phyloP scores from a whole-genome alignment of 1,284 basidiomycete species.

The Cutaneotrichosporon cavernicola region DNA sequence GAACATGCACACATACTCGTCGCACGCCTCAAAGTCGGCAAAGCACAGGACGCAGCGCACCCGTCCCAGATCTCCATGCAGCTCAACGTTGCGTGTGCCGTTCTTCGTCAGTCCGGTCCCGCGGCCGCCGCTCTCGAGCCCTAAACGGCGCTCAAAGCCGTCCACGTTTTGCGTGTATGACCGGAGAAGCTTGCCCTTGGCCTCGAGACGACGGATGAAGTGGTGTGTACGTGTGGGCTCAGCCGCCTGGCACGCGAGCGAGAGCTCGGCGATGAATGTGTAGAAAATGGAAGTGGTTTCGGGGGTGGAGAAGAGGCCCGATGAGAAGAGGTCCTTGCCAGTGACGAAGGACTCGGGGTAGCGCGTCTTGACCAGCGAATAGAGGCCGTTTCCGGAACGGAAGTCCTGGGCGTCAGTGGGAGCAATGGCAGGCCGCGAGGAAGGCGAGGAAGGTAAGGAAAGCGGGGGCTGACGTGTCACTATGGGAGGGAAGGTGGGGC shows the following conservation, averaged over 20 bases:
- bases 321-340: conserved; percentile 86
- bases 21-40: conserved; percentile 66
- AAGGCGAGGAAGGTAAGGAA: no score
- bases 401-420: conserved; percentile 65
- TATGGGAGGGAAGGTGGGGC: background rate
- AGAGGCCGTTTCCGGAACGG: conserved; percentile 81
- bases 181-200: conserved; percentile 78
- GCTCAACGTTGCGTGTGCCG: conserved; percentile 77
- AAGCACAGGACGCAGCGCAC: conserved; percentile 81
- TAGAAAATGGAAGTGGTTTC: conserved; percentile 84
- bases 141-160: conserved; percentile 78
- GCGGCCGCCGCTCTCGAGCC: conserved; percentile 67
- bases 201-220: conserved; percentile 80
- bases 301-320: conserved; percentile 76
- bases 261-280: conserved; percentile 88
- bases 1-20: conserved; percentile 65
- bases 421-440: background rate
- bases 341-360: conserved; percentile 79
- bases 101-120: conserved; percentile 58
- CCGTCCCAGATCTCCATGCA: conserved; percentile 88
- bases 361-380: conserved; percentile 77
- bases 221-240: conserved; percentile 79
- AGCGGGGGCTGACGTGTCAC: background rate
- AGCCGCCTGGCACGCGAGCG: conserved; percentile 75
- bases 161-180: conserved; percentile 97